Percentiles rank a stretch among this genome's conserved stretches.
Conservation (phyloP, 2,329 filamentous ascomycete genomes). For the Penicillium oxalicum region DNA sequence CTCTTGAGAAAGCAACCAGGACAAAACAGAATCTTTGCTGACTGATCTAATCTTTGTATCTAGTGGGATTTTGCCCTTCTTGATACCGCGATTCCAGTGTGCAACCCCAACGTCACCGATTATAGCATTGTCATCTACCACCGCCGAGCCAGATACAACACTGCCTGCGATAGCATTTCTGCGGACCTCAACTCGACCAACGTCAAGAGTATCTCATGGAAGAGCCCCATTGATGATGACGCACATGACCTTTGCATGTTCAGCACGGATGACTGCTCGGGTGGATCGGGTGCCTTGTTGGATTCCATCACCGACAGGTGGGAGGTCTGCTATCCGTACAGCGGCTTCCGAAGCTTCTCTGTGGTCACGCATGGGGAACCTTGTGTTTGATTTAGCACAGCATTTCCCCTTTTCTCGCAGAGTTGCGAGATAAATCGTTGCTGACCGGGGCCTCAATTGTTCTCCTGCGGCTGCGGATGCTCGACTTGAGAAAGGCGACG, state of each 20-base stretch:
- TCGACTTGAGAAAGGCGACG: no score
- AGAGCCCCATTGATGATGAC: slow-evolving; percentile 13
- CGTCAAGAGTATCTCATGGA: slow-evolving; percentile 24
- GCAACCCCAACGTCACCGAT: slow-evolving; percentile 17
- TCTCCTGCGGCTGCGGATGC: no score
- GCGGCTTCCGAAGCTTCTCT: slow-evolving; percentile 16
- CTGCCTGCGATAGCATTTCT: slow-evolving; percentile 10
- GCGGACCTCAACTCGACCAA: slow-evolving; percentile 7
- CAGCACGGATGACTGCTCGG: slow-evolving; percentile 9
- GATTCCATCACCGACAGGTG: slow-evolving; percentile 18
- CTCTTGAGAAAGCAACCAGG: no score
- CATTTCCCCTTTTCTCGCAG: background rate
- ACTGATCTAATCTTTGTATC: background rate
- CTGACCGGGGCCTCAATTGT: no score
- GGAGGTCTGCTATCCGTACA: slow-evolving; percentile 22
- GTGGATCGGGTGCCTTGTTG: background rate
- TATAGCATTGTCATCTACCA: slow-evolving; percentile 18
- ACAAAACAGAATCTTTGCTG: no score
- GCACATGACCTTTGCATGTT: slow-evolving; percentile 22
- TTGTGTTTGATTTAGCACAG: slow-evolving; percentile 5
- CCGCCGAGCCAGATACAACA: slow-evolving; percentile 7
- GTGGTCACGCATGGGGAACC: slow-evolving; percentile 15
- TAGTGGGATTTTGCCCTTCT: slow-evolving; percentile 29
- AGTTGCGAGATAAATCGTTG: background rate
- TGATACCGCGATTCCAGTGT: slow-evolving; percentile 24